Base-by-base conservation (phyloP, 2,329 filamentous ascomycete species). In the Arthrobotrys sphaeroides region DNA sequence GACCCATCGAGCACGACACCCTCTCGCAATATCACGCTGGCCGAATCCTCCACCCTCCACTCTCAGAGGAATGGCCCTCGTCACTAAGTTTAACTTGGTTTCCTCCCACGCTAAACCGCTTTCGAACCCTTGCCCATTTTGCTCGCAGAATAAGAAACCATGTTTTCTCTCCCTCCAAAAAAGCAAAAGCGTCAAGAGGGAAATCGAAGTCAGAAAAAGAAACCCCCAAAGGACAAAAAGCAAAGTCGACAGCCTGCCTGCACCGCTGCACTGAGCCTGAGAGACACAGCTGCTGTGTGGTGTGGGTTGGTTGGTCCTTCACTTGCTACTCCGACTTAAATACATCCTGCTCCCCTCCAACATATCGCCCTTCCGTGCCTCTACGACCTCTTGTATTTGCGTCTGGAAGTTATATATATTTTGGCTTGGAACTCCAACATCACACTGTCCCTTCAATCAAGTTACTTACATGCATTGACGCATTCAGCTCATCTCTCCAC, bases 11-110 rank as follows among this genome's bases (percentile, higher is more conserved):
- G 62, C 70, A 74, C 70, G 70, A 74, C 70, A 74, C 62, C 57
- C 55, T 68, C 70, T 67, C 70, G 70, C 70, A 68, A 74, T 67
- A 74, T 74, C 61, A 68, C 62, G 69, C 69, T 62, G 67, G 45
- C 38, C 31, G 10, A 64, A 65, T 65, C 57, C 59, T 72, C 67
- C 67, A 64, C 47, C 57, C 47, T 47, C 18, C 67, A 64, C 47
- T 64, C 47, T 47, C 18, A 72, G 59, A 59, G 53, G 67, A 64
- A 40, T 42, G 53, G 40, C 22, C 51, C 68, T 60, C 69, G 61
- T 73, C 67, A 64, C 67, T 72, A 72, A 72, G 67, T 72, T 72
- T 72, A 72, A 72, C 67, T 72, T 59, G 67, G 42, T 28, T 42
- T 7, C 36, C n/a, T n/a, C 24, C n/a, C 18, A 28, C 38, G 49